phyloP scores from a whole-genome alignment of 78 protist species.

The Dictyostelium purpureum region DNA sequence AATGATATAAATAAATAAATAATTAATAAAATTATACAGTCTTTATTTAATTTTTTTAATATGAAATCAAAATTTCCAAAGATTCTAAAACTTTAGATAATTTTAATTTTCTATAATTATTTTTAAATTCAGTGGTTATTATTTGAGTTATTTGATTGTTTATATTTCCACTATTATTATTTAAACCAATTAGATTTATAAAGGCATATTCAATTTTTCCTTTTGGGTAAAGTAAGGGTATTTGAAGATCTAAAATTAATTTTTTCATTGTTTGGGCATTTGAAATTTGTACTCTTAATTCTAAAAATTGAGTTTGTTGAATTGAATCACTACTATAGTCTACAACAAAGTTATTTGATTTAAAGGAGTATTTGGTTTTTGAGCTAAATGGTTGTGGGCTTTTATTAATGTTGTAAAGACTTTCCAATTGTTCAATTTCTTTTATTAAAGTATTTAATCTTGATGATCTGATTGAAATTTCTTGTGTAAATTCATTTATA shows the following conservation, averaged over 20 bases:
- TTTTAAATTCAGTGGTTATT: not conserved
- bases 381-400: not conserved
- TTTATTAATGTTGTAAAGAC: slow-evolving; percentile 12
- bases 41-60: not conserved
- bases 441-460: not conserved
- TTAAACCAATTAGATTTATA: not conserved
- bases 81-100: slow-evolving; percentile 24
- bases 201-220: slow-evolving; percentile 43
- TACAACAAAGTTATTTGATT: not conserved
- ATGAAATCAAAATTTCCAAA: slow-evolving; percentile 12
- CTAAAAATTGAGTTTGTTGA: not conserved
- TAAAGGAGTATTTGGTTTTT: not conserved
- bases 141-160: not conserved
- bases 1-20: too few relatives aligned
- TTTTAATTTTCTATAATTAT: not conserved
- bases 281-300: slow-evolving; percentile 18
- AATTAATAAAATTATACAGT: too few relatives aligned
- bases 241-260: not conserved
- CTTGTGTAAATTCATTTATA: not conserved
- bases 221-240: slow-evolving; percentile 35
- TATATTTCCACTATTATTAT: not conserved
- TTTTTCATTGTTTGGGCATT: slow-evolving; percentile 9
- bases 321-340: too few relatives aligned
- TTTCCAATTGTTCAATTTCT: slow-evolving; percentile 55
- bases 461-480: not conserved